Conservation (phyloP, 352 stramenopile genomes). For the Globisporangium canariense region DNA sequence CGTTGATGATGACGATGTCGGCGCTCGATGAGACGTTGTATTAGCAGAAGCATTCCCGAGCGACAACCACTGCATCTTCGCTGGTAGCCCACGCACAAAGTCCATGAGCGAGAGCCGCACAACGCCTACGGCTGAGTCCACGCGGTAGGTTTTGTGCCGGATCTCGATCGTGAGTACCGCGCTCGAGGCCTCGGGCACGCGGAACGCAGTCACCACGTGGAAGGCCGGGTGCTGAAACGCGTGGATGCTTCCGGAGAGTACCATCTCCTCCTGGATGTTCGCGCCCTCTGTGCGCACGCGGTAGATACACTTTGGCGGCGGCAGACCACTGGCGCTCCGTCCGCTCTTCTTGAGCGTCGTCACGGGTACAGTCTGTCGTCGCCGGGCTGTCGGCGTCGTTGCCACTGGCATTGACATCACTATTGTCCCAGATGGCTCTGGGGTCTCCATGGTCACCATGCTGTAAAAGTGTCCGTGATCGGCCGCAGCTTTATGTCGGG, state of each 20-base stretch:
- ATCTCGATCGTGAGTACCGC: slow-evolving; percentile 45
- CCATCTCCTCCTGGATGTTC: slow-evolving; percentile 44
- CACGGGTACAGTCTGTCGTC: slow-evolving; percentile 14
- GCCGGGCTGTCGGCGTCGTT: slow-evolving; percentile 3
- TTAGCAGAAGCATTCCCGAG: slow-evolving; percentile 19
- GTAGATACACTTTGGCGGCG: slow-evolving; percentile 29
- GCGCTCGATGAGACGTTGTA: not conserved
- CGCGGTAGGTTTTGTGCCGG: slow-evolving; percentile 31
- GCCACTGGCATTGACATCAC: not conserved
- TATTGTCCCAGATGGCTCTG: not conserved
- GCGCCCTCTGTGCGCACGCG: slow-evolving; percentile 38
- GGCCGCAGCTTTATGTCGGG: slow-evolving; percentile 5
- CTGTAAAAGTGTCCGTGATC: slow-evolving; percentile 24
- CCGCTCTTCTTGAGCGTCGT: not conserved
- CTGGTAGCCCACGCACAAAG: slow-evolving; percentile 53
- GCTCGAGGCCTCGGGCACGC: slow-evolving; percentile 41
- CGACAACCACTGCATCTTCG: slow-evolving; percentile 58
- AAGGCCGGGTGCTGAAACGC: slow-evolving; percentile 51
- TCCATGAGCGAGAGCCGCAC: slow-evolving; percentile 37
- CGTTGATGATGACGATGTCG: not conserved
- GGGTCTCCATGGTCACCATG: slow-evolving; percentile 27
- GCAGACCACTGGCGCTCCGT: not conserved
- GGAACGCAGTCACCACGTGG: slow-evolving; percentile 31
- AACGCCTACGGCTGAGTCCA: slow-evolving; percentile 30
- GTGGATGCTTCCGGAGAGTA: slow-evolving; percentile 38